phyloP scores from a whole-genome alignment of 2,329 filamentous ascomycete genomes.

The Arthrobotrys sinensis region DNA sequence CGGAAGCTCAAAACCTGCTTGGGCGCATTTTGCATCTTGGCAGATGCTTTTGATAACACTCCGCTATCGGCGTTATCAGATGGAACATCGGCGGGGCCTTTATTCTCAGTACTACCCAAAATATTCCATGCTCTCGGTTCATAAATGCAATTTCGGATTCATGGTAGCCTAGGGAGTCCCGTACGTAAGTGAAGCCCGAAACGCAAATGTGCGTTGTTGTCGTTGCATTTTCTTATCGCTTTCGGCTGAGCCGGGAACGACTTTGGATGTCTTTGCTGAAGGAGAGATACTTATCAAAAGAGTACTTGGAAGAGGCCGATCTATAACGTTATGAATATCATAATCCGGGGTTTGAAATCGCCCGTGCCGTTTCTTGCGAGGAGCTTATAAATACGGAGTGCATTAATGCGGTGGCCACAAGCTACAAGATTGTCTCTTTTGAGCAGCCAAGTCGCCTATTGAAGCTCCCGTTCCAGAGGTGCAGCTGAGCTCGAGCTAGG shows the following conservation, averaged over 20 bases:
- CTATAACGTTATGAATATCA: slow-evolving; percentile 7
- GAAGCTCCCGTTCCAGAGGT: not conserved
- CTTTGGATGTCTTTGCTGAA: not conserved
- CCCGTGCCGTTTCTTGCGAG: no score
- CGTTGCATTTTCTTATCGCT: slow-evolving; percentile 6
- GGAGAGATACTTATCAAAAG: not conserved
- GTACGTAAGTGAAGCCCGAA: not conserved
- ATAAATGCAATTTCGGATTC: not conserved
- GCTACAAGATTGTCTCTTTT: no score
- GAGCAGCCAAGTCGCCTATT: not conserved
- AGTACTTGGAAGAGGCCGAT: not conserved
- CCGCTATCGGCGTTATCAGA: slow-evolving; percentile 15
- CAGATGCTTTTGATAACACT: slow-evolving; percentile 2
- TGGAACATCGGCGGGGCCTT: not conserved
- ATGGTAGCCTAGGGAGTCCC: no score
- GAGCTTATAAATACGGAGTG: no score
- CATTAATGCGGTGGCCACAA: no score
- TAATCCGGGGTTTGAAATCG: no score
- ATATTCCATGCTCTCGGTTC: not conserved
- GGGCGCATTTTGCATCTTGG: not conserved
- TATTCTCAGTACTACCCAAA: not conserved
- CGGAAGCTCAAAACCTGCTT: slow-evolving; percentile 13
- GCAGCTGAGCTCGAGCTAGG: slow-evolving; percentile 3
- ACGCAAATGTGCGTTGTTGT: not conserved
- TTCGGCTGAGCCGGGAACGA: not conserved